Percentiles rank a stretch among this genome's conserved stretches.
phyloP scores from a whole-genome alignment of 129 eudicot genomes.

The Arctium lappa region DNA sequence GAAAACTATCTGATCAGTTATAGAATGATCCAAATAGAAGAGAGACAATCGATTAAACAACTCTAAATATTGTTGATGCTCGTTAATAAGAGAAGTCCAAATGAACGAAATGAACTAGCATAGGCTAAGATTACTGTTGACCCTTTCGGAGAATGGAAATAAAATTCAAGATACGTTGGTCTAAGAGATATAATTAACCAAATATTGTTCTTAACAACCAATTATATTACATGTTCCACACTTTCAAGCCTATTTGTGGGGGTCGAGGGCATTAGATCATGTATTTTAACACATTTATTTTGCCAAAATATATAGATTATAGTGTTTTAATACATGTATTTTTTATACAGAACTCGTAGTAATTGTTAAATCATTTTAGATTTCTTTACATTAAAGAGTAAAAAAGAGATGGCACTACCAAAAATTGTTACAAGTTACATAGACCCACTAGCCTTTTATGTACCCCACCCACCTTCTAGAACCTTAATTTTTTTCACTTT shows the following conservation, averaged over 20 bases:
- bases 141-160: neutral
- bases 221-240: neutral
- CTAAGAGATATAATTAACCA: neutral
- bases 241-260: neutral
- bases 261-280: neutral
- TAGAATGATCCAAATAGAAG: neutral
- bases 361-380: neutral
- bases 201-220: neutral
- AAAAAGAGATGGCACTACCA: conserved; percentile 6
- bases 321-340: neutral
- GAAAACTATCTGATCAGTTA: neutral
- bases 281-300: neutral
- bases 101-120: neutral
- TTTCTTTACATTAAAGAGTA: neutral
- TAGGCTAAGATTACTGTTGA: no score
- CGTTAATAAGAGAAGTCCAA: neutral
- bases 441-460: conserved; percentile 21
- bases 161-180: neutral
- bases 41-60: neutral
- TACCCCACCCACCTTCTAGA: conserved; percentile 26
- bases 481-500: conserved; percentile 6
- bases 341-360: neutral
- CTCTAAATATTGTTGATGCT: neutral
- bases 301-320: no score
- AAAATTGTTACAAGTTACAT: conserved; percentile 38